phyloP scores from a whole-genome alignment of 2,329 filamentous ascomycete species.

The Aspergillus novofumigatus region DNA sequence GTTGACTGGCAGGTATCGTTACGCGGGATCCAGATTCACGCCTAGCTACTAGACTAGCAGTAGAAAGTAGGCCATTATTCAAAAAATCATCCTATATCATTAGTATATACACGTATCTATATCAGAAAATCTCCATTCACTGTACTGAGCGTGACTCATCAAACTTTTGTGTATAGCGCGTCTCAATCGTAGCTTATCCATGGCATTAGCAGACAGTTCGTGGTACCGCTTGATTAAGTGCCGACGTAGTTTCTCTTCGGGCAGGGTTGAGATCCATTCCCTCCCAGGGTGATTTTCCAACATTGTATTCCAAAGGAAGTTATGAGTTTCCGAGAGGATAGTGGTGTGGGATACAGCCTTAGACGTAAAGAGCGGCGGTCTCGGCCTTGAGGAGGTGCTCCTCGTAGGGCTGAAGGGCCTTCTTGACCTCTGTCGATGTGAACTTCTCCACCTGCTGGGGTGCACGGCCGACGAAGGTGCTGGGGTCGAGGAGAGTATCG shows the following conservation, averaged over 20 bases:
- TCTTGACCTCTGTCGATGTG: constrained; percentile 46
- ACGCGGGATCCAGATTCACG: too few relatives aligned
- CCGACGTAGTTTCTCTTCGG: background rate
- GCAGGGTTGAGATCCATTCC: background rate
- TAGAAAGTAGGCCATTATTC: background rate
- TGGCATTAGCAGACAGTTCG: background rate
- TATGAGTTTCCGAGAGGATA: background rate
- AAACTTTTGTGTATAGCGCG: background rate
- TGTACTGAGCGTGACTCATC: background rate
- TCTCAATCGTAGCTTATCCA: background rate
- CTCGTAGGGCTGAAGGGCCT: constrained; percentile 47
- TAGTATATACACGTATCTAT: constrained; percentile 5
- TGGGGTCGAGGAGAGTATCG: constrained; percentile 62
- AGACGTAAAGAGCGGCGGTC: constrained; percentile 40
- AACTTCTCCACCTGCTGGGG: constrained; percentile 54
- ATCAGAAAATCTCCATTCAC: background rate
- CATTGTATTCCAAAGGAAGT: background rate
- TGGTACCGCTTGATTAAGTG: background rate
- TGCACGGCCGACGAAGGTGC: constrained; percentile 55
- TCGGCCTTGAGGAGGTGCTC: constrained; percentile 31
- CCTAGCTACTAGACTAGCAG: background rate
- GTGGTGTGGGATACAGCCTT: constrained; percentile 7
- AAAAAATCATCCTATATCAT: constrained; percentile 2
- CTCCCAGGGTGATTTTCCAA: background rate
- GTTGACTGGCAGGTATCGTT: too few relatives aligned